Base-by-base conservation (phyloP, 164 flowering plant species). In the Umbellularia californica region DNA sequence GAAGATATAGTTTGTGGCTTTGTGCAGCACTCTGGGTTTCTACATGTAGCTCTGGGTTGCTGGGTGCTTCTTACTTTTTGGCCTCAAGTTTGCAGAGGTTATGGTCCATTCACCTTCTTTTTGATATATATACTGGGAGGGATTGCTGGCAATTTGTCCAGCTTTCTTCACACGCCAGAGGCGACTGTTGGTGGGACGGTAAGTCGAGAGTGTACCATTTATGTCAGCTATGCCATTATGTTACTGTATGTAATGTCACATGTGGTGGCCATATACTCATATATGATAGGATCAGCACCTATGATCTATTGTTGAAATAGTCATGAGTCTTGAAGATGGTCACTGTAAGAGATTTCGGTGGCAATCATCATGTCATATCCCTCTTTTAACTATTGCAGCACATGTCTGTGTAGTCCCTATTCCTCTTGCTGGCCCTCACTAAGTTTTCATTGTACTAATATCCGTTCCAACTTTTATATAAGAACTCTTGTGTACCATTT, bases 121-220 rank as follows among this genome's bases (percentile, higher is more conserved):
- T 74, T 92, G 85, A 85, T 92, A 74, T 91, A 85, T 66, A 51
- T 88, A 51, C 89, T 90, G 47, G 97, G 97, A 74, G 97, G 94
- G 75, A 77, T 92, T 65, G 84, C 90, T 60, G 97, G 93, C 65
- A 91, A 91, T 80, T 74, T 92, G 76, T 82, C 80, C 19, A 92
- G 92, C 82, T 88, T 87, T 81, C 81, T 90, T 68, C 92, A 90
- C 79, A 90, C 91, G 0, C 84, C 97, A 60, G 91, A 87, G 50
- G 82, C 85, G 33, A 88, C 94, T 52, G 93, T 91, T 70, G 92
- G 92, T 75, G 94, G 97, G 52, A 89, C 97, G 24, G 94, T 92
- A 83, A 81, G 92, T 41, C 24, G 12, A 47, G 70, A n/a, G 25
- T 14, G 17, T 65, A 10, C 14, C 17, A 17, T 11, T 20, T n/a